These are phyloP conservation scores for Botrytis paeoniae DNA, from an alignment of 2,329 filamentous ascomycete genomes.

Conservation along the genomic window DNA sequence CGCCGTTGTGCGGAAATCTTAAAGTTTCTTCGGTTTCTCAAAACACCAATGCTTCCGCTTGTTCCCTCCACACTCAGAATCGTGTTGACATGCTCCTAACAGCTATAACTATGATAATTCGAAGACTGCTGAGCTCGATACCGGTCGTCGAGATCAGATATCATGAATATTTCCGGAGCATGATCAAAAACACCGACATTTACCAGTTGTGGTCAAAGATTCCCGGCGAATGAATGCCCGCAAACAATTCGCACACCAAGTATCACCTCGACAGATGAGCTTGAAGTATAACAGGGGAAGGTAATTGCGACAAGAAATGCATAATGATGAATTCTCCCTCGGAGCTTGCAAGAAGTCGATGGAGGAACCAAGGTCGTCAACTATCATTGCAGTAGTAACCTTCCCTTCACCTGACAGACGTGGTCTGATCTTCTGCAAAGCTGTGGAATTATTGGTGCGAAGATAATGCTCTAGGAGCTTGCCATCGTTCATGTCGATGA, in stretches of 20 bases:
- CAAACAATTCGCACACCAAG: not conserved
- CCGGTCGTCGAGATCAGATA: not conserved
- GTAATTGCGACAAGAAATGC: not conserved
- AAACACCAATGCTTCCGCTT: not conserved
- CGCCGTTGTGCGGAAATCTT: not conserved
- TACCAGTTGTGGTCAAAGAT: not conserved
- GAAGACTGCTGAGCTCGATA: not conserved
- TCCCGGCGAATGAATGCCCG: not conserved
- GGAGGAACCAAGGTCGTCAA: not conserved
- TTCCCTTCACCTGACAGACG: not conserved
- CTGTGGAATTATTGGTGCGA: not conserved
- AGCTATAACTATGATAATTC: fast-evolving
- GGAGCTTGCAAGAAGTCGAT: not conserved
- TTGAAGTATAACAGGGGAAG: not conserved
- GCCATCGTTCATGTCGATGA: not conserved
- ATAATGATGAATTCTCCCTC: not conserved
- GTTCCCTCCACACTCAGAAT: not conserved
- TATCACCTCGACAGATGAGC: not conserved
- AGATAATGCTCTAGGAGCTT: not conserved
- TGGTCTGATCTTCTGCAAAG: not conserved
- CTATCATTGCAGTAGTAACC: not conserved
- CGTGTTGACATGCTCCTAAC: not conserved
- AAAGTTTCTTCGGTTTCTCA: not conserved
- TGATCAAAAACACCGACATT: not conserved
- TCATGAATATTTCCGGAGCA: not conserved